Evolutionary conservation across 805 yeast genomes (phyloP).

Genomic region (Zygosaccharomyces bisporus): DNA sequence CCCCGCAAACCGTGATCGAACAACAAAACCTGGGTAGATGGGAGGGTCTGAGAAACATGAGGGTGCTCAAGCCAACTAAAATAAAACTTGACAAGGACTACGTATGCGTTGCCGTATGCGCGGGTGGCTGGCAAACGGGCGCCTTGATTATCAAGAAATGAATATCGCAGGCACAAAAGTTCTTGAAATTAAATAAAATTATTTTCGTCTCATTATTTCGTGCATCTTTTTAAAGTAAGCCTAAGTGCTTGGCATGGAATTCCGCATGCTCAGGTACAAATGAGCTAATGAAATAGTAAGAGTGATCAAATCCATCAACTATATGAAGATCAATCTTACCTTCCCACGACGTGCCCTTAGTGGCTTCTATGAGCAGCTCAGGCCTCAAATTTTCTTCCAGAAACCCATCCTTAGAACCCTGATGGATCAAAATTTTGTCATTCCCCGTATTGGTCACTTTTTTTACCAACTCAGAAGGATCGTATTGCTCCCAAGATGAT

Average conservation of each 20-base stretch:
- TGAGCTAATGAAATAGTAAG: constrained; percentile 77
- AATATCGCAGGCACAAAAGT: not conserved
- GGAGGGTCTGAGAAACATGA: constrained; percentile 30
- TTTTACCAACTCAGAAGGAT: constrained; percentile 75
- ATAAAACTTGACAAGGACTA: constrained; percentile 39
- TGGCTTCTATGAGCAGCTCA: constrained; percentile 58
- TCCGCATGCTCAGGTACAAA: constrained; percentile 80
- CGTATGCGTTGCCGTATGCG: constrained; percentile 56
- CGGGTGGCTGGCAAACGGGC: constrained; percentile 80
- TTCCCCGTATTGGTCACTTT: constrained; percentile 42
- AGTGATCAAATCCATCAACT: constrained; percentile 87
- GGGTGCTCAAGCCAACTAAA: constrained; percentile 43
- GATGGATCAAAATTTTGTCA: constrained; percentile 72
- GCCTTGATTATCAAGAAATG: constrained; percentile 44
- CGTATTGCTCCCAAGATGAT: constrained; percentile 63
- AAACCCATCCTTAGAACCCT: constrained; percentile 77
- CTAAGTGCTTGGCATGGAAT: constrained; percentile 71
- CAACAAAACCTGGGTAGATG: constrained; percentile 29
- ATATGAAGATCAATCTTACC: constrained; percentile 56
- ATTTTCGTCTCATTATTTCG: not conserved
- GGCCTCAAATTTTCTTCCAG: constrained; percentile 68
- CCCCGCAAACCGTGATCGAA: constrained; percentile 21
- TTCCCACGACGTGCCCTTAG: constrained; percentile 53
- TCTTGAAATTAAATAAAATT: not conserved
- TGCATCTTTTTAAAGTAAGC: constrained; percentile 26